Evolutionary conservation across 352 stramenopile genomes (phyloP).

Genomic region (Pythium apleroticum): DNA sequence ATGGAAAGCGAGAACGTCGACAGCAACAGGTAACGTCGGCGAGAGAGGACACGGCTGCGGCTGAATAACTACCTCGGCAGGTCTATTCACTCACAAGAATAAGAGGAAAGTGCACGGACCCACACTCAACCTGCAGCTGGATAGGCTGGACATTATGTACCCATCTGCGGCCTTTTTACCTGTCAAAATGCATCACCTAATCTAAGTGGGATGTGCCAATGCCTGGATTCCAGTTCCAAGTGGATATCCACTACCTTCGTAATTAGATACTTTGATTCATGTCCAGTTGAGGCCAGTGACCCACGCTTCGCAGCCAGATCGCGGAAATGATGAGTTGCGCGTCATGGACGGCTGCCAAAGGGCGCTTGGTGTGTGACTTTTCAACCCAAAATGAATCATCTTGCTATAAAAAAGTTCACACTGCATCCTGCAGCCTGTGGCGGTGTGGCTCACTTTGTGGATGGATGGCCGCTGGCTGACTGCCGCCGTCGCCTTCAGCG

Average conservation of each 20-base stretch:
- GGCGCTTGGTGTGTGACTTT: constrained; percentile 4
- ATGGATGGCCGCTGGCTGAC: not conserved
- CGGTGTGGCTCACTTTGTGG: not conserved
- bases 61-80: not conserved
- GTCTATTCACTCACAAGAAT: not conserved
- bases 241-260: not conserved
- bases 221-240: not conserved
- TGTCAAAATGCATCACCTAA: not conserved
- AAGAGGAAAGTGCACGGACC: not conserved
- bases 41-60: not conserved
- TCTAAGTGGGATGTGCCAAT: not conserved
- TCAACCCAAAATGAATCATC: constrained; percentile 4
- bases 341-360: constrained; percentile 2
- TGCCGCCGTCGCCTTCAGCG: not conserved
- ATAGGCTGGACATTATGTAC: not conserved
- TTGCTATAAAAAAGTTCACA: not conserved
- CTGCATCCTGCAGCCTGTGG: not conserved
- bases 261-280: not conserved
- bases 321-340: constrained; percentile 2
- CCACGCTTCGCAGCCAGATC: not conserved
- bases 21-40: not conserved
- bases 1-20: not conserved
- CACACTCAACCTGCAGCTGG: not conserved
- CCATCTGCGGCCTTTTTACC: not conserved
- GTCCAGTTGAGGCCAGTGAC: constrained; percentile 3